Evolutionary conservation across 75 land plant species (phyloP).

Genomic region (Larix kaempferi): DNA sequence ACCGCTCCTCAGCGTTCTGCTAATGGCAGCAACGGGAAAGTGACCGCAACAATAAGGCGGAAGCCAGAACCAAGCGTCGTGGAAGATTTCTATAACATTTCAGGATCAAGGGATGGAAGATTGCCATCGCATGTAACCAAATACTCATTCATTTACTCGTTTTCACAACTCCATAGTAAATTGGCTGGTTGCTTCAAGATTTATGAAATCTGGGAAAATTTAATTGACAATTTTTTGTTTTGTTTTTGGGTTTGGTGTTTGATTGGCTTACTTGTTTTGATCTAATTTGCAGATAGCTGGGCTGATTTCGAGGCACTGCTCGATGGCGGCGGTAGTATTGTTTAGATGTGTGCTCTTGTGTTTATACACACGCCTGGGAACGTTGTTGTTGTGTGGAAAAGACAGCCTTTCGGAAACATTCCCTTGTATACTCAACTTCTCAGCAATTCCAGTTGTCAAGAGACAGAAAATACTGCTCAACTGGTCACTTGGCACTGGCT

Average conservation of each 20-base stretch:
- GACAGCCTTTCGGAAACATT: constrained; percentile 38
- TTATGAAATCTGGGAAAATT: too few species aligned
- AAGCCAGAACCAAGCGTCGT: constrained; percentile 10
- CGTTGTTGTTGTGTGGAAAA: constrained; percentile 51
- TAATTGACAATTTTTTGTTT: neutral
- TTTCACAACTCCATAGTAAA: too few species aligned
- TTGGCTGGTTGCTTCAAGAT: too few species aligned
- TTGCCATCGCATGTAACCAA: constrained; percentile 46
- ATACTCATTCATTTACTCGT: too few species aligned
- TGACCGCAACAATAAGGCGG: neutral
- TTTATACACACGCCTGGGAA: constrained; percentile 54
- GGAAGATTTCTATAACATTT: constrained; percentile 37
- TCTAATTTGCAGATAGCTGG: constrained; percentile 46
- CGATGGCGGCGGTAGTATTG: constrained; percentile 18
- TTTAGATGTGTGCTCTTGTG: constrained; percentile 30
- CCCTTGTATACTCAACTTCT: constrained; percentile 29
- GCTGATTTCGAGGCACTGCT: constrained; percentile 29
- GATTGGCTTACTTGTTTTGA: too few species aligned
- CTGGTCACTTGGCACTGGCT: constrained; percentile 28
- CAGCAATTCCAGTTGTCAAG: constrained; percentile 39
- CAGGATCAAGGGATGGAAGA: constrained; percentile 42
- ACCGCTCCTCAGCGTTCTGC: neutral
- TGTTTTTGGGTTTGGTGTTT: neutral
- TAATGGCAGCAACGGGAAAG: neutral
- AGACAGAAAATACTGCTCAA: constrained; percentile 52